Evolutionary conservation across 306 rosid genomes (phyloP), one percentile per base, ranked within the genome.

Genomic region (Medicago ruthenica): DNA sequence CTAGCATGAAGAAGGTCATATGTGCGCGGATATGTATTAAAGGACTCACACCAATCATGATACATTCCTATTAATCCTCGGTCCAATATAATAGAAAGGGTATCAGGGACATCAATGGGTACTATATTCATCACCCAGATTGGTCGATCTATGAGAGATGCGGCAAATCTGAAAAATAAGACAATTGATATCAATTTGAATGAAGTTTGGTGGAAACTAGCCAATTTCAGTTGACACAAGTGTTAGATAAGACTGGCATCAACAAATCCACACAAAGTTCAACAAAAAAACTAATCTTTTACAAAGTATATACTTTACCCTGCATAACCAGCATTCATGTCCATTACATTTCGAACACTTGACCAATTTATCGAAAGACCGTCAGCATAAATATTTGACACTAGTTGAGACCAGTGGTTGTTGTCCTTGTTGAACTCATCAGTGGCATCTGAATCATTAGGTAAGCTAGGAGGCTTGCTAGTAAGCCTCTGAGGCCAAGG

Each of bases 21-120:
- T 13, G 98, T 90, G 68, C 97, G 89, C 42, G 98, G 97, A 75
- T 95, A 92, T 62, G 97, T 90, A 51, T 79, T 90, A n/a, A 92
- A 84, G 39, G 98, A 88, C 77, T 95, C 93, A 71, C 98, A 95
- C 98, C 97, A 95, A 83, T 95, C 97, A 53, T 95, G 98, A 78
- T 92, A 95, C 85, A 89, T 76, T 82, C 97, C 97, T 59, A 92
- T 85, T 37, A 95, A 85, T 70, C 98, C 98, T 73, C 97, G 85
- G 78, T 92, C 97, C 68, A 80, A 77, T 73, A 95, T 83, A 40
- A 92, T 9, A 12, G 92, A 76, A 47, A 95, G 89, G 69, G 97
- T 89, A 76, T 95, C 93, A 3, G 86, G 87, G 71, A 76, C 76
- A 65, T 90, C 88, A 59, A 95, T 86, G 0, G 97, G 97, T 16